Base-by-base conservation (phyloP, 1,284 basidiomycete species). In the Hemileia vastatrix region DNA sequence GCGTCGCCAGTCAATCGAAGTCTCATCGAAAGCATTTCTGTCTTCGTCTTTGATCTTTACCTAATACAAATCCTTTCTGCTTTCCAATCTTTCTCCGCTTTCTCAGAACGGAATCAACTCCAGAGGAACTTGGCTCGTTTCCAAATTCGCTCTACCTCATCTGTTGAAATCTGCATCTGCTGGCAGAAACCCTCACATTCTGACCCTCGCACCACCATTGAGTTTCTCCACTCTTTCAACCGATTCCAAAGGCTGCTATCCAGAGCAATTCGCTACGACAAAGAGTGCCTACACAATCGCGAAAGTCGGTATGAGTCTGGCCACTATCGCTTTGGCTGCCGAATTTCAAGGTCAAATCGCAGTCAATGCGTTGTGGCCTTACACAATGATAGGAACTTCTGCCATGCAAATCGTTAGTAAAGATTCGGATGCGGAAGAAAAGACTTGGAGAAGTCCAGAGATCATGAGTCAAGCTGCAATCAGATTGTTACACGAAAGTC, bases 341-440 rank as follows among this genome's bases (percentile, higher is more conserved):
- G 71, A 74, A 60, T 57, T 58, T 18, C 13, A 57, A 8, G 66
- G 67, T n/a, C 52, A 60, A 23, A 56, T 73, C 1, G 71, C 52
- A 0, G 67, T 69, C 52, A 74, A 73, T 50, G 65, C 69, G 5
- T 66, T 74, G 23, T 74, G 72, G 72, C 72, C 72, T 1, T 73
- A 70, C 65, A 74, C 72, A 11, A 55, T 72, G 6, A 73, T 74
- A 48, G 72, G 70, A 9, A 74, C 72, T 2, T 65, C 62, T 0
- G 72, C 72, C 3, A 74, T 74, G 72, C 68, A 69, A 54, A 68
- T 73, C 57, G 72, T 74, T n/a, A 54, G 43, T 27, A 64, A 62
- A 32, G 59, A 71, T 54, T 67, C 67, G 2, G 62, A 45, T 1
- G 65, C 63, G 1, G 65, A 71, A 47, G 69, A 72, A 57, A 54